These are phyloP conservation scores for Babesia gibsoni DNA, from an alignment of 169 alveolate genomes.

Conservation along the genomic window DNA sequence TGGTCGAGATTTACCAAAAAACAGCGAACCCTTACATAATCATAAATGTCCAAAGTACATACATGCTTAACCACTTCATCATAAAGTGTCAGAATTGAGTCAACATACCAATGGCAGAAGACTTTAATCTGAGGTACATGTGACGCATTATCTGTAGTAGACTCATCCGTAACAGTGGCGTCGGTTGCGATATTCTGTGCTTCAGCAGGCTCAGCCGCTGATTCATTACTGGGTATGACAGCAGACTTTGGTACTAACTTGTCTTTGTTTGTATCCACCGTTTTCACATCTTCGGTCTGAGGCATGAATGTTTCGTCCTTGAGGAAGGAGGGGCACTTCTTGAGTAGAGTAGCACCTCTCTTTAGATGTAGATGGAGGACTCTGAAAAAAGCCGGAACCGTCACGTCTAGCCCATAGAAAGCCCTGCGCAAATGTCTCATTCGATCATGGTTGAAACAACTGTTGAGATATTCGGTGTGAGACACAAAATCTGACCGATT, in stretches of 20 bases:
- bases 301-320: neutral
- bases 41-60: constrained; percentile 14
- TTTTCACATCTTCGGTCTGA: neutral
- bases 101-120: constrained; percentile 43
- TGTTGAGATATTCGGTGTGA: neutral
- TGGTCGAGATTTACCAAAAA: constrained; percentile 44
- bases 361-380: constrained; percentile 38
- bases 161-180: too few species aligned
- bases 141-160: too few species aligned
- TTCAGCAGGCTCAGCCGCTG: neutral
- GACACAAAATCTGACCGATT: neutral
- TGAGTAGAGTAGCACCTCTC: constrained; percentile 43
- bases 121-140: neutral
- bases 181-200: neutral
- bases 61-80: constrained; percentile 37
- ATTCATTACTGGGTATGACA: constrained; percentile 1
- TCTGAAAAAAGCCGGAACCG: constrained; percentile 12
- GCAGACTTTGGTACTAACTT: neutral
- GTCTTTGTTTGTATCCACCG: neutral
- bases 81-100: constrained; percentile 32
- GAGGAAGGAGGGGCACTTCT: constrained; percentile 6
- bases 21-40: constrained; percentile 39
- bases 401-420: constrained; percentile 29
- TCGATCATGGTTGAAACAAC: neutral
- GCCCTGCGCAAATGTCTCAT: constrained; percentile 11